Conservation (phyloP, 169 alveolate species). For the Babesia ovata region DNA sequence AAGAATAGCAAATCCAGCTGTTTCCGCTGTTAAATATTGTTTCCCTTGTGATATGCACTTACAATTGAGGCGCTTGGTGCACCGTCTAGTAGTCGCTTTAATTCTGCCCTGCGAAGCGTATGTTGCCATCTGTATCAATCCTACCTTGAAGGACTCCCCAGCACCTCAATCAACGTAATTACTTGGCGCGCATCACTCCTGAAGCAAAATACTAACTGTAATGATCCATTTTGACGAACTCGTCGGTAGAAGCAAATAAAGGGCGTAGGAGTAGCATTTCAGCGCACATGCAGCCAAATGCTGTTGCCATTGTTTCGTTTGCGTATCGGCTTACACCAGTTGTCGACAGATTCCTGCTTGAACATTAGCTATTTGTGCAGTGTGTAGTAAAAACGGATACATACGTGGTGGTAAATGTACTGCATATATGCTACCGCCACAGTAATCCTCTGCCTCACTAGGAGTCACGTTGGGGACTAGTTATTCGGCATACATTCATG, state of each 20-base stretch:
- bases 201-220: background rate
- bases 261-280: constrained; percentile 58
- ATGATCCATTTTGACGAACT: background rate
- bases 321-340: constrained; percentile 51
- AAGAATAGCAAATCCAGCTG: constrained; percentile 34
- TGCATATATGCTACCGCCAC: too few relatives aligned
- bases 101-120: constrained; percentile 31
- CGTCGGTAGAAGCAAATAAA: constrained; percentile 32
- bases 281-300: constrained; percentile 70
- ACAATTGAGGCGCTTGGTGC: constrained; percentile 45
- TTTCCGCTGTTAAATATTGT: constrained; percentile 20
- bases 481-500: background rate
- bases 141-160: constrained; percentile 59
- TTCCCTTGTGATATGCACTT: background rate
- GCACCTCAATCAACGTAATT: constrained; percentile 32
- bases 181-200: constrained; percentile 56
- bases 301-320: background rate
- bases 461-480: background rate
- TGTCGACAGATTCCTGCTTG: constrained; percentile 45
- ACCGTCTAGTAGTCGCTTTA: constrained; percentile 19
- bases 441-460: too few relatives aligned
- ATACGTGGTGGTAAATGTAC: too few relatives aligned
- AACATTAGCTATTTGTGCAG: background rate
- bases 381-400: too few relatives aligned
- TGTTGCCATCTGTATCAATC: background rate